Evolutionary conservation across 2,329 filamentous ascomycete genomes (phyloP), one percentile per base, ranked within the genome.

Genomic region (Claviceps pusilla): DNA sequence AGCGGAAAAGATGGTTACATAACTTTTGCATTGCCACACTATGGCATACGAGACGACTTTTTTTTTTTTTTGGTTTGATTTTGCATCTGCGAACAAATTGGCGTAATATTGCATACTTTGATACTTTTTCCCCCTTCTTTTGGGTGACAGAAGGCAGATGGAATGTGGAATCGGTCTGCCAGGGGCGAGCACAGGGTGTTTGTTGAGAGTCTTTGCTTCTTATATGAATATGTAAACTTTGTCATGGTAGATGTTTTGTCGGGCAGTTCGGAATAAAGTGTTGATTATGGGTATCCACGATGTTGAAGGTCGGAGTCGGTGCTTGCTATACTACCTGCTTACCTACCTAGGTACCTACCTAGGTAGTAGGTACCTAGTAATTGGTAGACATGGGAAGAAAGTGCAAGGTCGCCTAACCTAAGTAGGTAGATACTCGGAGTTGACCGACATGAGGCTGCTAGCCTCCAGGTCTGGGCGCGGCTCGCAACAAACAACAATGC

Each of bases 91-190:
- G 49, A 47, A 53, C 53, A 53, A 55, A 24, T 53, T 50, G 53
- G 50, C 52, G 54, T 53, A 47, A 24, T n/a, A 29, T 52, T 53
- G 51, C n/a, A 46, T 55, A 46, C 37, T 48, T 62, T 64, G 59
- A 62, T 63, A 41, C 48, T 39, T 50, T 49, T 48, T 24, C 19
- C 19, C 16, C 37, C 28, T 10, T 12, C 5, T 48, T 24, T 37
- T 49, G 43, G 50, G 39, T 29, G 31, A 47, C 19, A 42, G 55
- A 47, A 16, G 45, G 28, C 29, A 46, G 31, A 41, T 29, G 33
- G 42, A 29, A 49, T 41, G 54, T 31, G 49, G 35, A 39, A 29
- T 54, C 33, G 41, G 43, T 9, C 28, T 50, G 31, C 45, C 41
- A 46, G 35, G 33, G 35, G 33, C 45, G 45, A 46, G 46, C 46